These are phyloP conservation scores for Cladosporium sp. DNA, from an alignment of 2,329 filamentous ascomycete species.

Conservation along the genomic window DNA sequence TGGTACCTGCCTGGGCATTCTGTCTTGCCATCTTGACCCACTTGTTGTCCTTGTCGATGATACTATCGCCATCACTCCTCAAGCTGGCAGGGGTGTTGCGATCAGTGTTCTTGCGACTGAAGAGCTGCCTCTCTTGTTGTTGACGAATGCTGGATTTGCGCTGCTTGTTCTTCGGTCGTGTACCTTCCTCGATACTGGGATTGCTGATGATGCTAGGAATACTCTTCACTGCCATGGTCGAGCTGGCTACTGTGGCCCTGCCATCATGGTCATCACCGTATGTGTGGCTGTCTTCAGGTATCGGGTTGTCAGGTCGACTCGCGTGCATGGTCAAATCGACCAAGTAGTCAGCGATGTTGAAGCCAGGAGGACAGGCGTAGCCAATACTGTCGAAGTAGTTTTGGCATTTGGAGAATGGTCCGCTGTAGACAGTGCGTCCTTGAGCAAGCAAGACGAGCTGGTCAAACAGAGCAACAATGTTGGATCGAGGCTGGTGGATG, in stretches of 20 bases:
- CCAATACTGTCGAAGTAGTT: constrained; percentile 89
- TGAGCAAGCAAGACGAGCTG: constrained; percentile 87
- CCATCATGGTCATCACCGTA: constrained; percentile 62
- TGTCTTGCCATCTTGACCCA: constrained; percentile 63
- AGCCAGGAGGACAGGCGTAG: constrained; percentile 90
- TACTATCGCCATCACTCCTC: constrained; percentile 59
- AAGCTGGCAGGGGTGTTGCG: constrained; percentile 46
- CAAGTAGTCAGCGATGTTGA: constrained; percentile 98
- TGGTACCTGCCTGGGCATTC: constrained; percentile 44
- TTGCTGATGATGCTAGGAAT: constrained; percentile 80
- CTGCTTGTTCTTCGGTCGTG: constrained; percentile 66
- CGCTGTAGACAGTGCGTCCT: constrained; percentile 89
- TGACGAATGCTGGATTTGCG: constrained; percentile 79
- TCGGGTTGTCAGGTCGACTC: constrained; percentile 57
- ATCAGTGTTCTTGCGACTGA: constrained; percentile 74
- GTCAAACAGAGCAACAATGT: constrained; percentile 97
- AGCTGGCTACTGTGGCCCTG: constrained; percentile 76
- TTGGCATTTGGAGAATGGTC: constrained; percentile 85
- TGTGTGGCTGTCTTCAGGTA: constrained; percentile 55
- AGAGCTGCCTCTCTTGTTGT: constrained; percentile 87
- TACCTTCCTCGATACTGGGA: constrained; percentile 62
- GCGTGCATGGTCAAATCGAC: constrained; percentile 98
- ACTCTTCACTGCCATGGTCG: constrained; percentile 84
- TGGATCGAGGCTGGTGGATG: constrained; percentile 95
- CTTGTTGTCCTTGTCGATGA: constrained; percentile 47